Percentiles rank a stretch among this genome's conserved stretches.
Conservation (phyloP, 257 asterid genomes). For the Solanum rostratum region DNA sequence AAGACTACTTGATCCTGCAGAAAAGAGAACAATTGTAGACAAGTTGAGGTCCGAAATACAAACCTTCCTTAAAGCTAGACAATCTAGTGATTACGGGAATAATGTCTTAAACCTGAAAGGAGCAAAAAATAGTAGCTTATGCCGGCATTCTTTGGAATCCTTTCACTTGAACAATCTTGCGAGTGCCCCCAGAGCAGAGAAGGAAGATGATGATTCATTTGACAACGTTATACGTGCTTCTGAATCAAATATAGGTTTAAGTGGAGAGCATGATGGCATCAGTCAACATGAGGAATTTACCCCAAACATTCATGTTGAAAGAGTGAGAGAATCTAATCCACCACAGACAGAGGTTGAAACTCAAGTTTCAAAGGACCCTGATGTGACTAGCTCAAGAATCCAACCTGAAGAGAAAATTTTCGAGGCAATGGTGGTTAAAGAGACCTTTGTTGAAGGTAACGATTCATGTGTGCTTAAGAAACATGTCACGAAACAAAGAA, state of each 20-base stretch:
- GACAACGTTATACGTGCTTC: slow-evolving; percentile 10
- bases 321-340: slow-evolving; percentile 2
- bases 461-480: slow-evolving; percentile 2
- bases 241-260: slow-evolving; percentile 10
- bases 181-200: slow-evolving; percentile 50
- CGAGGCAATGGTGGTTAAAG: slow-evolving; percentile 1
- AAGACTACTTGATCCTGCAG: slow-evolving; percentile 17
- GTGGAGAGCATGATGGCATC: slow-evolving; percentile 12
- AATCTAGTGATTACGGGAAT: slow-evolving; percentile 8
- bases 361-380: slow-evolving; percentile 5
- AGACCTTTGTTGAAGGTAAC: not conserved
- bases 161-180: slow-evolving; percentile 38
- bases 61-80: slow-evolving; percentile 50
- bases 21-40: slow-evolving; percentile 44
- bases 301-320: slow-evolving; percentile 2
- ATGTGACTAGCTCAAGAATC: not conserved
- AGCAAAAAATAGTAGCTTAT: slow-evolving; percentile 9
- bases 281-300: slow-evolving; percentile 8
- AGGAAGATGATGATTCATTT: slow-evolving; percentile 34
- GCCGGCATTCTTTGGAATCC: slow-evolving; percentile 33
- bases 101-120: slow-evolving; percentile 2
- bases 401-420: slow-evolving; percentile 10
- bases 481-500: slow-evolving; percentile 10
- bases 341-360: slow-evolving; percentile 15
- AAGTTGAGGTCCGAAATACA: slow-evolving; percentile 56